Conservation (phyloP, 2,329 filamentous ascomycete genomes). For the Escovopsis weberi region DNA sequence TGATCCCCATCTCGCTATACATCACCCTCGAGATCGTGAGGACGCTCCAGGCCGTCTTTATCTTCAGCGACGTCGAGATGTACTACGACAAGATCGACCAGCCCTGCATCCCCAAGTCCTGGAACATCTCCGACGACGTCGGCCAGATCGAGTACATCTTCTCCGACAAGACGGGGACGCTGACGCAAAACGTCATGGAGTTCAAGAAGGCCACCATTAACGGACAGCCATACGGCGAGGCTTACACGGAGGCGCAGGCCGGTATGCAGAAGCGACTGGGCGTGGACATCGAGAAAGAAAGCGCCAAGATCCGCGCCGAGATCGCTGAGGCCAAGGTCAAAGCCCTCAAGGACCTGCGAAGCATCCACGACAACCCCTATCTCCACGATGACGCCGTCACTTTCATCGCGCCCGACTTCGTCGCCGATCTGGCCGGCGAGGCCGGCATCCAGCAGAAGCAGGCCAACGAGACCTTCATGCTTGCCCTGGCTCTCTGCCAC, state of each 20-base stretch:
- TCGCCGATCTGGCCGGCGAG: constrained; percentile 66
- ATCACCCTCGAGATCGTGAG: constrained; percentile 94
- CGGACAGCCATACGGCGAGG: constrained; percentile 90
- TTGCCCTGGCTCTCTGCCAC: constrained; percentile 88
- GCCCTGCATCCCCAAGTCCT: constrained; percentile 91
- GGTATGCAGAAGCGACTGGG: constrained; percentile 91
- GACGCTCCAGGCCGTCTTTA: constrained; percentile 87
- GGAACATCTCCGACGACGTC: constrained; percentile 97
- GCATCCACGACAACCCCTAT: constrained; percentile 78
- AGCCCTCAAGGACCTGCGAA: constrained; percentile 59
- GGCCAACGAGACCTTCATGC: constrained; percentile 83
- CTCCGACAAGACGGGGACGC: constrained; percentile 91
- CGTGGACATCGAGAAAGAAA: constrained; percentile 72
- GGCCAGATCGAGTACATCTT: constrained; percentile 99
- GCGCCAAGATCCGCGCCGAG: constrained; percentile 54
- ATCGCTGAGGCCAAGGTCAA: constrained; percentile 64
- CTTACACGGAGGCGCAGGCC: constrained; percentile 91
- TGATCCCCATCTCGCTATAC: constrained; percentile 96
- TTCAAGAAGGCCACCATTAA: constrained; percentile 98
- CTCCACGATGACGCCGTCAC: constrained; percentile 80
- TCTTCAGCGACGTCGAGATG: constrained; percentile 92
- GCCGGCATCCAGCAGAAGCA: constrained; percentile 61
- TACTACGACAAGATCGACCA: constrained; percentile 93
- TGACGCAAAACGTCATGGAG: constrained; percentile 98
- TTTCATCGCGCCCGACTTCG: constrained; percentile 82